These are phyloP conservation scores for Lobulomyces angularis DNA, from an alignment of 192 early-diverging fungal genomes.

Conservation along the genomic window DNA sequence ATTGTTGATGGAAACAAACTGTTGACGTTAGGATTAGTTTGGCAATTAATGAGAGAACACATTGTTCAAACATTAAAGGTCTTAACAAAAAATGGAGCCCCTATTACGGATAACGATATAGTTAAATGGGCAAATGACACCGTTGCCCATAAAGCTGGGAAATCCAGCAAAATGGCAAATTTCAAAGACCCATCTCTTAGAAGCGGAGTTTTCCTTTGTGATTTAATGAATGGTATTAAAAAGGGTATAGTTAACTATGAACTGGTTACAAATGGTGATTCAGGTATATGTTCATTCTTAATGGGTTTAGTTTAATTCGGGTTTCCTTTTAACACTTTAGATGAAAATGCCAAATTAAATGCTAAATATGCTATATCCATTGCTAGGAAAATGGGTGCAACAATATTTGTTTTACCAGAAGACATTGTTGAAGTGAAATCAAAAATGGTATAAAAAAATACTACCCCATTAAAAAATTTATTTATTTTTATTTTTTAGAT, in stretches of 20 bases:
- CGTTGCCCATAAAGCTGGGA: constrained; percentile 46
- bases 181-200: constrained; percentile 78
- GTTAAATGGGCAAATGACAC: constrained; percentile 88
- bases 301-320: constrained; percentile 2
- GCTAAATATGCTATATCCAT: constrained; percentile 96
- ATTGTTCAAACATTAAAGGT: constrained; percentile 84
- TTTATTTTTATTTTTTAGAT: constrained; percentile 40
- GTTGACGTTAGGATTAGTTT: constrained; percentile 75
- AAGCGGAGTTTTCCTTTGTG: constrained; percentile 74
- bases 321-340: constrained; percentile 13
- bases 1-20: constrained; percentile 83
- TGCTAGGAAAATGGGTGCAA: constrained; percentile 96
- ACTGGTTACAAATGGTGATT: constrained; percentile 58
- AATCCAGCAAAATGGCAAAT: constrained; percentile 54
- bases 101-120: constrained; percentile 88
- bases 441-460: constrained; percentile 63
- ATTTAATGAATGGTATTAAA: constrained; percentile 85
- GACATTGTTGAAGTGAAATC: constrained; percentile 97
- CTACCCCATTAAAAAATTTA: not conserved
- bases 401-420: constrained; percentile 95
- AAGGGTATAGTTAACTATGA: constrained; percentile 83
- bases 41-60: constrained; percentile 99
- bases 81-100: constrained; percentile 64
- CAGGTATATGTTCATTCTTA: constrained; percentile 24
- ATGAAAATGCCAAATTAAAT: constrained; percentile 83